A percentile compares a stretch with the other conserved stretches of the same genome.
Evolutionary conservation across 2,329 filamentous ascomycete species (phyloP).

Genomic region (Myriosclerotinia curreyana): DNA sequence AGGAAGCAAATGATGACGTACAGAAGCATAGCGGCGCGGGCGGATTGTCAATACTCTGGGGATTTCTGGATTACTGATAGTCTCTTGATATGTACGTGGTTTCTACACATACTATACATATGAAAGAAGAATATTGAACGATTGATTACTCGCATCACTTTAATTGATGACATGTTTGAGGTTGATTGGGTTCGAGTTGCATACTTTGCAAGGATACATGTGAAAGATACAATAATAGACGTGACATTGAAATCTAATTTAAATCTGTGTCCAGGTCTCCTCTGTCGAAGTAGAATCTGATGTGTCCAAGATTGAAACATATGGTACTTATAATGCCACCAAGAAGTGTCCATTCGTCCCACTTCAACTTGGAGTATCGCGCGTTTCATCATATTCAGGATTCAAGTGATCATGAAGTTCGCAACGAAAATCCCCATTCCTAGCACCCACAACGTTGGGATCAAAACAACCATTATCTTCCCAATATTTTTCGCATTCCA

Average conservation of each 20-base stretch:
- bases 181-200: no score
- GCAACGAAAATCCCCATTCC: neutral
- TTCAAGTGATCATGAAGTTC: neutral
- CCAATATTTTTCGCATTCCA: neutral
- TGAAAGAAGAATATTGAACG: neutral
- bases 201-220: neutral
- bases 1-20: neutral
- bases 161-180: neutral
- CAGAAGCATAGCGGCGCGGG: neutral
- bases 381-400: neutral
- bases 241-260: neutral
- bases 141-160: neutral
- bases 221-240: neutral
- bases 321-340: no score
- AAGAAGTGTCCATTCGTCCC: no score
- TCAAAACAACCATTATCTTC: neutral
- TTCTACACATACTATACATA: neutral
- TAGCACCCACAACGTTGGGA: neutral
- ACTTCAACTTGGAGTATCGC: neutral
- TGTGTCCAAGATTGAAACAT: no score
- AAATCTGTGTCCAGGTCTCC: no score
- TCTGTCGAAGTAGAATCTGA: no score
- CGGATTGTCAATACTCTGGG: neutral
- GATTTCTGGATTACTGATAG: neutral
- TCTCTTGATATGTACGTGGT: no score